A percentile compares a stretch with the other conserved stretches of the same genome.
These are phyloP conservation scores for Cyberlindnera amylophila DNA, from an alignment of 805 yeast genomes.

Conservation along the genomic window DNA sequence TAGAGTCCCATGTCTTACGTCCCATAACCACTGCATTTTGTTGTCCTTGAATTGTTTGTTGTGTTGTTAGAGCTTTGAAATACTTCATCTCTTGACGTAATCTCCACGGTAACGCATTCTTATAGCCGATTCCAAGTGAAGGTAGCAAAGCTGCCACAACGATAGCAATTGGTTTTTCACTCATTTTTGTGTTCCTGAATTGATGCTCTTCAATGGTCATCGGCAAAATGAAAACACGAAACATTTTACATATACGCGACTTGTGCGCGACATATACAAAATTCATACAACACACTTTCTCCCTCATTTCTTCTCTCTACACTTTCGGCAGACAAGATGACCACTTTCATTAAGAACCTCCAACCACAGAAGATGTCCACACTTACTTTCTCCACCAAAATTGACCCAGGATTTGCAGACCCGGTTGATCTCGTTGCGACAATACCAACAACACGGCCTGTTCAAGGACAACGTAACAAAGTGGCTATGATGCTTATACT, in stretches of 20 bases:
- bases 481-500: conserved; percentile 12
- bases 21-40: conserved; percentile 91
- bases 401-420: conserved; percentile 16
- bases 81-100: conserved; percentile 80
- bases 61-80: conserved; percentile 67
- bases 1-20: conserved; percentile 91
- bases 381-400: conserved; percentile 5
- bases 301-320: too few species aligned
- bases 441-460: conserved; percentile 10
- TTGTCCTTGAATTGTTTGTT: conserved; percentile 26
- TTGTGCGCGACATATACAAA: too few species aligned
- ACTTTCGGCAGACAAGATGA: too few species aligned
- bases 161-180: conserved; percentile 43
- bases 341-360: too few species aligned
- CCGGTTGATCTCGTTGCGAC: conserved; percentile 15
- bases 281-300: too few species aligned
- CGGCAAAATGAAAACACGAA: too few species aligned
- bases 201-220: too few species aligned
- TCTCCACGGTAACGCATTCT: conserved; percentile 86
- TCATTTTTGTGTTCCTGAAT: neutral
- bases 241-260: too few species aligned
- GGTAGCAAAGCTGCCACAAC: conserved; percentile 88
- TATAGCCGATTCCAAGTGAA: conserved; percentile 75
- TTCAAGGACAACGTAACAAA: conserved; percentile 6
- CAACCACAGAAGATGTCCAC: conserved; percentile 1